Percentiles rank a stretch among this genome's conserved stretches.
phyloP scores from a whole-genome alignment of 805 yeast species.

The Candida koratica region DNA sequence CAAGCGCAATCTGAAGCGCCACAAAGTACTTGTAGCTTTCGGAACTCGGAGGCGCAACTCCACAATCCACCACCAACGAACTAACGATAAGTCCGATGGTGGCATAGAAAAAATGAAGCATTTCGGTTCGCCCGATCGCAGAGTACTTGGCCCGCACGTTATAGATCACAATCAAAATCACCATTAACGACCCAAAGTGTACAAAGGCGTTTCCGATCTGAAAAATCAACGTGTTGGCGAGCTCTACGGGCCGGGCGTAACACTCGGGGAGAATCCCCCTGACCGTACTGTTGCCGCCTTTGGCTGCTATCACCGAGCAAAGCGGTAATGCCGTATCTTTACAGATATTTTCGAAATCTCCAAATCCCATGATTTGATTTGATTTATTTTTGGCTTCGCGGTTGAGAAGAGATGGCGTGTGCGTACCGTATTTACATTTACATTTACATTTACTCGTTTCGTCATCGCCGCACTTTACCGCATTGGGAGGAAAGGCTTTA shows the following conservation, averaged over 20 bases:
- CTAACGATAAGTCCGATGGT: conserved; percentile 55
- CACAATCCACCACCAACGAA: conserved; percentile 81
- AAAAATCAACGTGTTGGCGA: conserved; percentile 89
- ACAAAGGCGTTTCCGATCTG: conserved; percentile 85
- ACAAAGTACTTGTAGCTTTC: conserved; percentile 75
- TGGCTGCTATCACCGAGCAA: conserved; percentile 70
- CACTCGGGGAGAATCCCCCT: conserved; percentile 73
- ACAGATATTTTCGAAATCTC: conserved; percentile 63
- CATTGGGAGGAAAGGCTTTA: too few relatives aligned
- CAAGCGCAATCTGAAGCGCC: conserved; percentile 70
- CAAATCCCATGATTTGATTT: conserved; percentile 48
- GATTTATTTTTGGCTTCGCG: conserved; percentile 5
- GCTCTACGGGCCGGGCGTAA: conserved; percentile 78
- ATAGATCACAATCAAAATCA: conserved; percentile 66
- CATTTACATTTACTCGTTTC: too few relatives aligned
- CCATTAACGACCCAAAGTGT: conserved; percentile 67
- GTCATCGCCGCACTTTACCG: too few relatives aligned
- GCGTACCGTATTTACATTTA: too few relatives aligned
- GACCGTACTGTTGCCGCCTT: conserved; percentile 37
- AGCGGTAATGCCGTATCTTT: conserved; percentile 68
- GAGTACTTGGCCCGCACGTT: conserved; percentile 83
- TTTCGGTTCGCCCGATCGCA: conserved; percentile 89
- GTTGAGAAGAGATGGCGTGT: not conserved
- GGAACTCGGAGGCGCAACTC: conserved; percentile 87
- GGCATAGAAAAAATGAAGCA: conserved; percentile 66